Base-by-base conservation (phyloP, 176 grass and related monocot genomes). In the Aegilops umbellulata region DNA sequence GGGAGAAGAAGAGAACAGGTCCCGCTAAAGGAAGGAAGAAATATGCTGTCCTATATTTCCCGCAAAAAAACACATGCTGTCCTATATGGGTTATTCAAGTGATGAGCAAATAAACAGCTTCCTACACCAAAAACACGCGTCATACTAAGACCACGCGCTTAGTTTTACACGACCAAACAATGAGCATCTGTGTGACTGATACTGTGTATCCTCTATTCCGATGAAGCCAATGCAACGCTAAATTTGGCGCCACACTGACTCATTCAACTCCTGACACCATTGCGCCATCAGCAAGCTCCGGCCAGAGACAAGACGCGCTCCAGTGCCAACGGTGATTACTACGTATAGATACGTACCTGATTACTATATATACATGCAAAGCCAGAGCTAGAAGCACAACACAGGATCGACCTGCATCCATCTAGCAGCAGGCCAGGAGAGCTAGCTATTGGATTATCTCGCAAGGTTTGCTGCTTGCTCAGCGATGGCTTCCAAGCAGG, bases 401-500 rank as follows among this genome's bases (percentile, higher is more conserved):
- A 53, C 49, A 53, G 2, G 49, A 7, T 9, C 74, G 38, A 78
- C 23, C 67, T 30, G 31, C n/a, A 79, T 11, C 57, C 19, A 53
- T 53, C 49, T 78, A 60, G 20, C 20, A 42, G 22, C 20, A 25
- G 25, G 69, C 22, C 4, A 13, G 41, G 69, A 5, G 11, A 55
- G 20, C 14, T 60, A 25, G 20, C 8, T 60, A 60, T 51, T 51
- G 47, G 1, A 12, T 42, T 3, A 12, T 51, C 47, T 16, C 47
- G 47, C 15, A 7, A 19, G 57, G 22, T 80, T 49, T 8, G 69
- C 62, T 38, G 23, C 14, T n/a, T 14, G 26, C 12, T 35, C 58
- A 3, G 55, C 8, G 32, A 93, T 93, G 91, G 88, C 88, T 83
- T 90, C 79, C 67, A 86, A 88, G 36, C 25, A 69, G n/a, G 7